Evolutionary conservation across 139 green algal genomes (phyloP), one percentile per base, ranked within the genome.

Genomic region (Volvox africanus): DNA sequence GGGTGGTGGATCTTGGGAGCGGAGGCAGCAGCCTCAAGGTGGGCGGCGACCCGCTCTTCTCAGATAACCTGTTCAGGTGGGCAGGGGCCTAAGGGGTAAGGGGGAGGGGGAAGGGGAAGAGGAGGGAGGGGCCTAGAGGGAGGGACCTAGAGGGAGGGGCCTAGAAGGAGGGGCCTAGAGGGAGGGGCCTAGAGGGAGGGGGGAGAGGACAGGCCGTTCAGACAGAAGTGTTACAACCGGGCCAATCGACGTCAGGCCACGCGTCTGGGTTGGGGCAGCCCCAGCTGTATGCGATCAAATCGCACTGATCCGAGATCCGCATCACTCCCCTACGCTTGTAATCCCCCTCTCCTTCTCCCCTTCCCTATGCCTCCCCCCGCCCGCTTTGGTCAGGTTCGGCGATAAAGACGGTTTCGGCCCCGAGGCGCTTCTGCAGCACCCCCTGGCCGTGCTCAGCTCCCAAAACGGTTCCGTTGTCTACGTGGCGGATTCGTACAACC

Each of bases 401-500:
- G 96, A 98, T 87, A 87, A 88, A 65, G 96, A 98, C 33, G 96
- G 96, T 50, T 77, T 71, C 26, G 95, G 94, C 24, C 81, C 77
- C 28, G 86, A 93, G 26, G 96, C 93, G 2, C 82, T 94, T 36
- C 91, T 98, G 89, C 96, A 98, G 91, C 95, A 97, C 85, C 95
- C 95, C 0, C 87, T 97, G 36, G 95, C 90, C 1, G 94, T 97
- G 32, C 88, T 88, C 13, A 69, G 78, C 14, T 76, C 86, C 2
- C 19, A 69, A 9, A 86, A 93, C 75, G 94, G 93, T 68, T 92
- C 86, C 26, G 82, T 77, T 2, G 92, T 98, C 21, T 95, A 93
- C 73, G 91, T 98, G 22, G 96, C 96, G 28, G 96, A 98, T 86
- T 96, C 90, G 28, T 98, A 98, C 96, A 98, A 98, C 86, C 96